phyloP scores from a whole-genome alignment of 805 yeast genomes.

The Saccharomyces mikatae region DNA sequence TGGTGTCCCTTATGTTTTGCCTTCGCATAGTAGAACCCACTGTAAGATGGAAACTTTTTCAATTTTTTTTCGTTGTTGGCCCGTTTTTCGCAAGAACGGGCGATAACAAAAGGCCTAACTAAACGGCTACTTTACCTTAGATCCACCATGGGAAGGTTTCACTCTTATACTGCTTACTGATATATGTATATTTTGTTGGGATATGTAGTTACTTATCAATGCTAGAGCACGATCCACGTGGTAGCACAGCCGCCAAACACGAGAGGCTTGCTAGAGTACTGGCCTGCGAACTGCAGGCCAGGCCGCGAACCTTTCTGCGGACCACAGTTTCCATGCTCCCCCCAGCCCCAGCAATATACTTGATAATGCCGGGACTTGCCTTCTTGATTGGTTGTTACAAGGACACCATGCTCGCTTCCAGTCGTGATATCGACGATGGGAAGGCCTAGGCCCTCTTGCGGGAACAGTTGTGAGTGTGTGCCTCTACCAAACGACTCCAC shows the following conservation, averaged over 20 bases:
- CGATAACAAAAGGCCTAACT: background rate
- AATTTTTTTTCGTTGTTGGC: background rate
- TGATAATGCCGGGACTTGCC: conserved; percentile 3
- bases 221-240: conserved; percentile 27
- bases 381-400: conserved; percentile 14
- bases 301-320: conserved; percentile 5
- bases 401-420: conserved; percentile 86
- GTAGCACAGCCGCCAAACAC: conserved; percentile 27
- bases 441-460: conserved; percentile 9
- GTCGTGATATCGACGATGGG: conserved; percentile 29
- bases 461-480: conserved; percentile 58
- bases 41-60: background rate
- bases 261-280: conserved; percentile 8
- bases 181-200: background rate
- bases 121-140: background rate
- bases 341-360: conserved; percentile 93
- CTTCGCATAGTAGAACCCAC: background rate
- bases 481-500: conserved; percentile 62
- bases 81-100: background rate
- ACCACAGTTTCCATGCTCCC: conserved; percentile 97
- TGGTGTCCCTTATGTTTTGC: background rate
- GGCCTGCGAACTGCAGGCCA: conserved; percentile 3
- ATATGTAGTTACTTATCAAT: conserved; percentile 17
- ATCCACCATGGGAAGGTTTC: background rate
- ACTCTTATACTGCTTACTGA: background rate